Evolutionary conservation across 2,329 filamentous ascomycete species (phyloP).

Genomic region (Claviceps paspali): DNA sequence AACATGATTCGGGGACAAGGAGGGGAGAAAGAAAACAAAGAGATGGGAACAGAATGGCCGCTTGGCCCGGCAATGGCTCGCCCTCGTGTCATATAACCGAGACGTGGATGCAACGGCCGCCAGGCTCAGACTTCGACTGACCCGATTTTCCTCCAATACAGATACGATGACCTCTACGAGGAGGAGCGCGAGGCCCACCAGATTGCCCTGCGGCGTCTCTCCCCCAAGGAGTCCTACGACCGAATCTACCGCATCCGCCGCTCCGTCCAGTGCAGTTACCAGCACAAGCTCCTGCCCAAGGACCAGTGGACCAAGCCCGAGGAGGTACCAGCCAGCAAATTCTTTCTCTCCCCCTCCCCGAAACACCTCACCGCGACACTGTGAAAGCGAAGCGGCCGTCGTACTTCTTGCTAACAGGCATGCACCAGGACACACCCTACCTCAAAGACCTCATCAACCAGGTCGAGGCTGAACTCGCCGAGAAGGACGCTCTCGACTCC

Average conservation of each 20-base stretch:
- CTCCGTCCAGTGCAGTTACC: conserved; percentile 63
- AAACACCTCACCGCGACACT: no score
- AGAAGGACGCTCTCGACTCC: conserved; percentile 37
- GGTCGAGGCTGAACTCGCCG: conserved; percentile 32
- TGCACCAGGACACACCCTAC: conserved; percentile 34
- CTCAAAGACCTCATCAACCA: conserved; percentile 36
- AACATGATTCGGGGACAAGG: neutral
- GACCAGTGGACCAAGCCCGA: conserved; percentile 43
- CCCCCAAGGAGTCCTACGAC: conserved; percentile 84
- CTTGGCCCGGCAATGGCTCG: neutral
- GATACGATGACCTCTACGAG: conserved; percentile 85
- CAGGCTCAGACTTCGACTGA: no score
- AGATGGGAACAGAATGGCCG: no score
- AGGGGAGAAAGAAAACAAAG: neutral
- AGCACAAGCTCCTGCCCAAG: conserved; percentile 50
- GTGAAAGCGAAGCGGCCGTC: no score
- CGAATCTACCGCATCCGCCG: conserved; percentile 94
- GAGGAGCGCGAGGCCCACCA: conserved; percentile 84
- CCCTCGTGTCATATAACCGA: neutral
- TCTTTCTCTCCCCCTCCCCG: neutral
- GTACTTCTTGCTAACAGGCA: neutral
- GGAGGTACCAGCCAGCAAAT: conserved; percentile 23
- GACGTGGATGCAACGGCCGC: neutral
- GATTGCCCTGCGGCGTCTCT: conserved; percentile 77
- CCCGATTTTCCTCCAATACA: conserved; percentile 31